A percentile compares a stretch with the other conserved stretches of the same genome.
Conservation (phyloP, 495 filamentous ascomycete species). For the Penicillium diatomitis region DNA sequence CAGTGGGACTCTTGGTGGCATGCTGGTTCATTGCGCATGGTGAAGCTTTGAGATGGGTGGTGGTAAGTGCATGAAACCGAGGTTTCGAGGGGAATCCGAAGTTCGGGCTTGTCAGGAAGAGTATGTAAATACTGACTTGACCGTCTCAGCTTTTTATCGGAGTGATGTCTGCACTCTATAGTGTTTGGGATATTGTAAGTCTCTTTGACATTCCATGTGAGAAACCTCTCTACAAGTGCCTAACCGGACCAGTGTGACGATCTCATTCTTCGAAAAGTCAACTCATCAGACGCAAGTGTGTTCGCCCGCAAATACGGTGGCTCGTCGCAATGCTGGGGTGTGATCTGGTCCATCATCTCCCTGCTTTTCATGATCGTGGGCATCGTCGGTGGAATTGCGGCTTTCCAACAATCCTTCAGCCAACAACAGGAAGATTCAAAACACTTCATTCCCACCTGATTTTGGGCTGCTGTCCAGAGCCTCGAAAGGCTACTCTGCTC, state of each 20-base stretch:
- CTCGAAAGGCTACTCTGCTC: no score
- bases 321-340: slow-evolving; percentile 73
- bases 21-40: slow-evolving; percentile 76
- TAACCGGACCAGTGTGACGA: slow-evolving; percentile 53
- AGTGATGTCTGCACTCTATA: slow-evolving; percentile 69
- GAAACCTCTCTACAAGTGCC: not conserved
- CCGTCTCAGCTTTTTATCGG: slow-evolving; percentile 56
- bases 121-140: no score
- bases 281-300: slow-evolving; percentile 70
- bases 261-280: slow-evolving; percentile 74
- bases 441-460: slow-evolving; percentile 49
- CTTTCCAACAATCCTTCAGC: slow-evolving; percentile 57
- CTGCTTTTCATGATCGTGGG: slow-evolving; percentile 59
- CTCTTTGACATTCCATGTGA: not conserved
- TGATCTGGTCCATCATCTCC: slow-evolving; percentile 67
- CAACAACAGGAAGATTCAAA: slow-evolving; percentile 62
- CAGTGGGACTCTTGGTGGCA: slow-evolving; percentile 60
- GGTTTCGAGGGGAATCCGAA: no score
- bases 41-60: slow-evolving; percentile 62
- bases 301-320: slow-evolving; percentile 72
- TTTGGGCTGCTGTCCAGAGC: no score
- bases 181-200: slow-evolving; percentile 76
- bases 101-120: no score
- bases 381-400: slow-evolving; percentile 66
- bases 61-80: slow-evolving; percentile 30